Base-by-base conservation (phyloP, 306 rosid species). In the Fragaria iinumae region DNA sequence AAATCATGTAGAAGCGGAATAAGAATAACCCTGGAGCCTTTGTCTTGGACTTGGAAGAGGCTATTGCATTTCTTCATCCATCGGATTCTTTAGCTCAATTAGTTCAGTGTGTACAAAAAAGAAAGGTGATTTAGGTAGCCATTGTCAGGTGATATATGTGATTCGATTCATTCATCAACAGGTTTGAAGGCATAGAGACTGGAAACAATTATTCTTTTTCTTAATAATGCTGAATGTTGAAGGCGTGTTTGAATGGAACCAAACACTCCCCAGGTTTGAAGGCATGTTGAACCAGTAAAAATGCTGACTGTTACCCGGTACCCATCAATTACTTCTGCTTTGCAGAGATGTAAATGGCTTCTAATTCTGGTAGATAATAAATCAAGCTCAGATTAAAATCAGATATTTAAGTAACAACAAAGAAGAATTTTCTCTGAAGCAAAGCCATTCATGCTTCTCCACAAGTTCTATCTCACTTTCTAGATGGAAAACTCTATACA, bases 401-500 rank as follows among this genome's bases (percentile, higher is more conserved):
- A 13, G 59, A 67, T 34, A 39, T 75, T 75, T 3, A 36, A 13
- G 25, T 10, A 25, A 21, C 20, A 39, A 29, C 16, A 50, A 72
- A 27, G 39, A 29, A 79, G 62, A 62, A 43, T 38, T 73, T 45
- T 74, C 73, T 25, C 62, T 53, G 56, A 69, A 72, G 53, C 60
- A 57, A 21, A 55, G 75, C 79, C 71, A 56, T 76, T 38, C 43
- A 32, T 71, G 72, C 62, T 43, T 48, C 72, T 63, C 55, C 49
- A 55, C 2, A 2, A 43, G 5, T 53, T 66, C 16, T 32, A 60
- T 67, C 52, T 20, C 78, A 60, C 79, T 57, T 65, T 39, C 45
- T 23, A 12, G 41, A 52, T 4, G 66, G 80, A 43, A 69, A 53
- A 73, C 65, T 68, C 84, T 84, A 65, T 84, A 84, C 87, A 84